Base-by-base conservation (phyloP, 768 basidiomycete species). In the Sarcodon sp. region DNA sequence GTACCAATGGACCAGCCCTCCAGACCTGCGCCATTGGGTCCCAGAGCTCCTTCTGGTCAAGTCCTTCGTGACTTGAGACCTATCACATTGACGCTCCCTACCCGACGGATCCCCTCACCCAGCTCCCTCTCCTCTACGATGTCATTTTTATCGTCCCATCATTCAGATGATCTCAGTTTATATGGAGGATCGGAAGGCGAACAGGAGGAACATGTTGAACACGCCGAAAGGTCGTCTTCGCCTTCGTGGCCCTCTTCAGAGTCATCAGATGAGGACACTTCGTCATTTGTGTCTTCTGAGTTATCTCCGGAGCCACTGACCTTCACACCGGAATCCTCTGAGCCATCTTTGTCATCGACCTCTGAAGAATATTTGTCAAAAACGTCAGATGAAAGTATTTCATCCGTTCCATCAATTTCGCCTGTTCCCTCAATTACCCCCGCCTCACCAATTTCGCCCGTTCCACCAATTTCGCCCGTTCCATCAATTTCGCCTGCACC, bases 101-200 rank as follows among this genome's bases (percentile, higher is more conserved):
- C 69, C 12, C 35, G 53, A 10, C 61, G 68, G 12, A 61, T 69
- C 10, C 60, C 66, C 3, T 71, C 77, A 3, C 64, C 69, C 4
- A 64, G 61, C 34, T 69, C 69, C 5, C 44, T 60, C 37, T 58
- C 50, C 12, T 67, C 66, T 9, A 55, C 53, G 6, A 53, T 58
- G 48, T 76, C 75, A 0, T 77, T 69, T 57, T 53, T 77, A 44
- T 74, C 73, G 3, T 77, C 75, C 13, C 82, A 84, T 51, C 81
- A 88, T 52, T 89, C 87, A 0, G 87, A 90, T 48, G 86, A 86
- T 53, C 64, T 69, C 34, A 64, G 66, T 66, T 51, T 27, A 69
- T 60, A 57, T 72, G 67, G 69, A 59, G 21, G 39, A 50, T 56
- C 56, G n/a, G 68, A 67, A 50, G 52, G 61, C 8, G 63, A 63